A percentile compares a stretch with the other conserved stretches of the same genome.
Evolutionary conservation across 75 land plant species (phyloP).

Genomic region (Pseudotsuga menziesii): DNA sequence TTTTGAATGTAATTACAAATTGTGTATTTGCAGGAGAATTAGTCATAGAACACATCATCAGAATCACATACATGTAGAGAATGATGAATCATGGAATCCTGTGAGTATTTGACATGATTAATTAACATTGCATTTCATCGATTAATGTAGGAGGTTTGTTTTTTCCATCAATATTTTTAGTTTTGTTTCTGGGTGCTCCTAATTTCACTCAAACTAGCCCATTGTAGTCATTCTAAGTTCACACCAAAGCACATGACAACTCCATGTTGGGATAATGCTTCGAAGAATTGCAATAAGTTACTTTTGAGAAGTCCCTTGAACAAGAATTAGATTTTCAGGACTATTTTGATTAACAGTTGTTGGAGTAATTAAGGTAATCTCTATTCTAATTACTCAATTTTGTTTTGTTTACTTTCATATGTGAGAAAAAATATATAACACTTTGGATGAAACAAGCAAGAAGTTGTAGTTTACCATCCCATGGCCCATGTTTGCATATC

Average conservation of each 20-base stretch:
- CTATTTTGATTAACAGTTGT: background rate
- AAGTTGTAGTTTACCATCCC: conserved; percentile 53
- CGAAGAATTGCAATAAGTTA: background rate
- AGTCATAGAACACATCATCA: conserved; percentile 97
- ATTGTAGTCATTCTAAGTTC: background rate
- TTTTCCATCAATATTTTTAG: background rate
- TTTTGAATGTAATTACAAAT: too few relatives aligned
- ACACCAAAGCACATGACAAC: background rate
- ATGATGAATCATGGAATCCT: conserved; percentile 96
- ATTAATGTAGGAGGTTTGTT: background rate
- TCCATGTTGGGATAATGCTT: background rate
- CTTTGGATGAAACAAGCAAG: conserved; percentile 36
- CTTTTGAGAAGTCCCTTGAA: background rate
- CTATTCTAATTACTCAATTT: background rate
- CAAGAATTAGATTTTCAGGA: background rate
- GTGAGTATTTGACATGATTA: conserved; percentile 25
- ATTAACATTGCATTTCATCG: background rate
- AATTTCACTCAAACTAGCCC: background rate
- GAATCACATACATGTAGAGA: conserved; percentile 89
- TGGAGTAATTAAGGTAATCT: background rate
- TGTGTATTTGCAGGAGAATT: conserved; percentile 63
- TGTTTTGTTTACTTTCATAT: conserved; percentile 34
- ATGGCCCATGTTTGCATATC: conserved; percentile 69
- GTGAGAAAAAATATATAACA: conserved; percentile 53
- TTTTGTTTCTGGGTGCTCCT: background rate